A percentile compares a stretch with the other conserved stretches of the same genome.
phyloP scores from a whole-genome alignment of 2,329 filamentous ascomycete genomes.

The Ophioceras dolichostomum region DNA sequence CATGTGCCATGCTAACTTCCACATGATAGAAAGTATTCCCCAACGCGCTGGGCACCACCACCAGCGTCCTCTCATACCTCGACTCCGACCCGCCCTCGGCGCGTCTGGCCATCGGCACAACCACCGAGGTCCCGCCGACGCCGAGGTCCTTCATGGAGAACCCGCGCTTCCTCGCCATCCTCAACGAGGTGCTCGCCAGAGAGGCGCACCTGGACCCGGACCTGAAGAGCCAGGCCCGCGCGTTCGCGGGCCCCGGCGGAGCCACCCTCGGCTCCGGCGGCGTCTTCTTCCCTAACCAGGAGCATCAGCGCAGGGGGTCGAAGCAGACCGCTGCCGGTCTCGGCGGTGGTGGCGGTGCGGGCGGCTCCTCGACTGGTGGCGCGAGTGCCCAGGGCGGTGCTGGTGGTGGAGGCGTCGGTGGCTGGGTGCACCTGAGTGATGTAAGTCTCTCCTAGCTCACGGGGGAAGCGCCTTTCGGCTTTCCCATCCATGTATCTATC shows the following conservation, averaged over 20 bases:
- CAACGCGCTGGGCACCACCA: constrained; percentile 27
- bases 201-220: constrained; percentile 13
- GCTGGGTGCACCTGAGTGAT: constrained; percentile 55
- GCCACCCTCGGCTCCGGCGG: constrained; percentile 39
- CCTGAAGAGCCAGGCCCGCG: constrained; percentile 35
- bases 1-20: too few species aligned
- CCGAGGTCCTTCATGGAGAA: constrained; percentile 49
- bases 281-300: constrained; percentile 32
- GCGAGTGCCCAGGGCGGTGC: constrained; percentile 48
- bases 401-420: constrained; percentile 46
- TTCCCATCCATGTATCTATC: too few species aligned
- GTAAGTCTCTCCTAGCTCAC: constrained; percentile 7
- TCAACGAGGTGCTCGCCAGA: constrained; percentile 20
- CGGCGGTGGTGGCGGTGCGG: constrained; percentile 25
- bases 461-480: too few species aligned
- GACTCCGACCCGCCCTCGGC: constrained; percentile 41
- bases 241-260: constrained; percentile 46
- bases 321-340: constrained; percentile 11
- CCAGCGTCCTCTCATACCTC: constrained; percentile 47
- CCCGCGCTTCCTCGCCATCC: constrained; percentile 34
- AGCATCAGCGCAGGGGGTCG: constrained; percentile 15
- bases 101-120: constrained; percentile 45
- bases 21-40: constrained; percentile 43
- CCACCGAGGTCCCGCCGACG: constrained; percentile 46
- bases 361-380: constrained; percentile 37